Percentiles rank a stretch among this genome's conserved stretches.
phyloP scores from a whole-genome alignment of 1,139 yeast species.

The Pneumocystis oryctolagi region DNA sequence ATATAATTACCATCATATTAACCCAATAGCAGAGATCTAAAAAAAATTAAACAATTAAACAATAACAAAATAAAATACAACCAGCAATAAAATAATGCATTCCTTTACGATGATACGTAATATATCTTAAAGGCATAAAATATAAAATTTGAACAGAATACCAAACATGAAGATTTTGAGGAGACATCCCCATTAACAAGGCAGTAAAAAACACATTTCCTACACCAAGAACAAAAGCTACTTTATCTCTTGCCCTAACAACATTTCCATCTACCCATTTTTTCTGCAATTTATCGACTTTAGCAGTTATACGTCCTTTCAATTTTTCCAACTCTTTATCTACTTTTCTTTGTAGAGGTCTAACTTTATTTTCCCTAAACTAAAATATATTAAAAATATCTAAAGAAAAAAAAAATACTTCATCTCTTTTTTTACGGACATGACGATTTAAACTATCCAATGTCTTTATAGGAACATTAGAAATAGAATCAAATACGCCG shows the following conservation, averaged over 20 bases:
- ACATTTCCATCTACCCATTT: constrained; percentile 30
- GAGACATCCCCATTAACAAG: constrained; percentile 60
- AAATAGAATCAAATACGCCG: not conserved
- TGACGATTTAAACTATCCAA: not conserved
- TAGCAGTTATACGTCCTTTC: constrained; percentile 20
- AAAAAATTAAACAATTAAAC: not conserved
- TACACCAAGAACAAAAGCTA: constrained; percentile 64
- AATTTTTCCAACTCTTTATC: constrained; percentile 23
- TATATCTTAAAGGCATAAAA: constrained; percentile 71
- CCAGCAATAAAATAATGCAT: constrained; percentile 81
- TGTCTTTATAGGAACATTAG: constrained; percentile 1
- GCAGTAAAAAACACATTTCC: constrained; percentile 59
- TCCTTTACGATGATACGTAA: constrained; percentile 63
- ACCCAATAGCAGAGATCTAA: constrained; percentile 72
- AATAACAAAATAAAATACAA: not conserved
- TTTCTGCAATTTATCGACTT: constrained; percentile 43
- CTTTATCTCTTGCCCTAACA: constrained; percentile 56
- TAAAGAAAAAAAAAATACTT: not conserved
- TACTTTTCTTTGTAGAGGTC: constrained; percentile 3
- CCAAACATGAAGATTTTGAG: constrained; percentile 59
- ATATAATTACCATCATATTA: constrained; percentile 33
- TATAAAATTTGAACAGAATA: constrained; percentile 49
- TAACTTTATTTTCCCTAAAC: not conserved
- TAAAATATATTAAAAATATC: not conserved
- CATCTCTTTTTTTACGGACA: not conserved